These are phyloP conservation scores for Aspergillus sp. DNA, from an alignment of 2,329 filamentous ascomycete species.

Conservation along the genomic window DNA sequence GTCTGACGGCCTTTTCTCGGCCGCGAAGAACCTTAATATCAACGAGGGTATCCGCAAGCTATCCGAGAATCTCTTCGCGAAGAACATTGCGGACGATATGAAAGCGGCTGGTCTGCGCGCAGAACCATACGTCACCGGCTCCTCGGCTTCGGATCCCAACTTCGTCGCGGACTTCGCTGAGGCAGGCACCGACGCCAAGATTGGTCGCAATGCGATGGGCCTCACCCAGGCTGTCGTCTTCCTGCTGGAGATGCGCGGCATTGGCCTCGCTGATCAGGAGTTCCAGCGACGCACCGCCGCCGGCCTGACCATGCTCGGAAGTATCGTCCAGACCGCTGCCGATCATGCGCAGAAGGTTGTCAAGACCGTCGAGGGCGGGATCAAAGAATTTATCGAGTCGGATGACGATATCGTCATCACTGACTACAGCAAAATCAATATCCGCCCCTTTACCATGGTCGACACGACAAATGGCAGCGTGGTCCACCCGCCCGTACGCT, in stretches of 20 bases:
- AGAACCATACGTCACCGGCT: constrained; percentile 7
- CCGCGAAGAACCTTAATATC: constrained; percentile 9
- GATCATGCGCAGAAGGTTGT: constrained; percentile 1
- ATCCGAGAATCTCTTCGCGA: constrained; percentile 6
- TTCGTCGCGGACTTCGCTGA: constrained; percentile 5
- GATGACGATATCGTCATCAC: background rate
- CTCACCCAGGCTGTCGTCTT: constrained; percentile 6
- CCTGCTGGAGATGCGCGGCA: constrained; percentile 5
- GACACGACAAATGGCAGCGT: constrained; percentile 3
- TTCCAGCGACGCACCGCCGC: constrained; percentile 5
- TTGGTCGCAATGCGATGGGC: constrained; percentile 7
- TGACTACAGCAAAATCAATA: background rate
- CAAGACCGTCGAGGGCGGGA: constrained; percentile 4
- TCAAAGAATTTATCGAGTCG: background rate
- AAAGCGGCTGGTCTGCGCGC: constrained; percentile 2
- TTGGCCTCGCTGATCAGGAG: constrained; percentile 4
- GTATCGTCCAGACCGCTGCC: constrained; percentile 5
- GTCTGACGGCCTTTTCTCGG: constrained; percentile 4
- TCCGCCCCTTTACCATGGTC: constrained; percentile 5
- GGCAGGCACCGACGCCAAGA: constrained; percentile 5
- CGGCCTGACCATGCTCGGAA: constrained; percentile 3
- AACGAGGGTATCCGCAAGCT: constrained; percentile 2
- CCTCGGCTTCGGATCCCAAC: background rate
- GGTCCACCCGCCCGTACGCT: constrained; percentile 4
- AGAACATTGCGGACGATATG: constrained; percentile 5